phyloP scores from a whole-genome alignment of 2,329 filamentous ascomycete genomes.

The Aureobasidium zeae region DNA sequence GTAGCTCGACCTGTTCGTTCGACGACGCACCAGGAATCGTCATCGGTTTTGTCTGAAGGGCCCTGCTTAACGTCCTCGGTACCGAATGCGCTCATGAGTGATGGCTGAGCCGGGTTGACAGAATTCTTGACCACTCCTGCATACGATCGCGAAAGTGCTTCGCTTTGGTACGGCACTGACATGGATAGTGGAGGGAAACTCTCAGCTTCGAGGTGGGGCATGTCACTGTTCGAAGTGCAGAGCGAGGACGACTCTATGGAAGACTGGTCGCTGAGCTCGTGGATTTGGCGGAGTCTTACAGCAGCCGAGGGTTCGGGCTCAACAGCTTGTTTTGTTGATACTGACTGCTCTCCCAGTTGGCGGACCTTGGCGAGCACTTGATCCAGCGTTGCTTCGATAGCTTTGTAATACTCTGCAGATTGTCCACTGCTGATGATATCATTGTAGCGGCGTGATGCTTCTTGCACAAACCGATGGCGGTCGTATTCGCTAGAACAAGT shows the following conservation, averaged over 20 bases:
- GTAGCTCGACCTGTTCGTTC: not conserved
- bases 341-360: not conserved
- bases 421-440: not conserved
- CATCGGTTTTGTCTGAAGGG: not conserved
- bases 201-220: not conserved
- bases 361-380: slow-evolving; percentile 3
- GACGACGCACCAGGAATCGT: slow-evolving; percentile 3
- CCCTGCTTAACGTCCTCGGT: no score
- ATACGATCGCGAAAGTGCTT: not conserved
- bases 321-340: not conserved
- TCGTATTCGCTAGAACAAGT: not conserved
- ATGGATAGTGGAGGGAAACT: slow-evolving; percentile 1
- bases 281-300: slow-evolving; percentile 18
- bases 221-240: not conserved
- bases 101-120: not conserved
- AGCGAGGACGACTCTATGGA: not conserved
- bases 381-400: not conserved
- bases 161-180: not conserved
- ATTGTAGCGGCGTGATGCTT: not conserved
- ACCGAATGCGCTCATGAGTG: no score
- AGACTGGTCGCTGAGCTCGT: slow-evolving; percentile 14
- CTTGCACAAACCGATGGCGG: not conserved
- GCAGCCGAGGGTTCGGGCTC: slow-evolving; percentile 7
- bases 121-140: slow-evolving; percentile 4
- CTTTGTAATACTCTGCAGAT: slow-evolving; percentile 1